Percentiles rank a stretch among this genome's conserved stretches.
Conservation (phyloP, 129 eudicot species). For the Helianthus tuberosus region DNA sequence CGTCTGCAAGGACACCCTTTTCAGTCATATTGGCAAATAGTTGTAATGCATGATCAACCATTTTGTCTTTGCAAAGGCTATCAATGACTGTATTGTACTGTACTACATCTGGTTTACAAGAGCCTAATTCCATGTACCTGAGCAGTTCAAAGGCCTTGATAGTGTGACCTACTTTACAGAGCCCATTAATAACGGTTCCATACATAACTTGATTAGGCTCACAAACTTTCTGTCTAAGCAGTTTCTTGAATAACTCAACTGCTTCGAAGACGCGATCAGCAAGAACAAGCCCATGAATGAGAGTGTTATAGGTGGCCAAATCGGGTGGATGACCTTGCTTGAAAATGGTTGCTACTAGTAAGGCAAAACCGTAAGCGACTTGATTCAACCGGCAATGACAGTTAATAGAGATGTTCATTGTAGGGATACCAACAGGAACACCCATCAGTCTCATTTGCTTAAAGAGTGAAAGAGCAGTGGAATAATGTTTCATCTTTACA, state of each 20-base stretch:
- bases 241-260: slow-evolving; percentile 32
- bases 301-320: slow-evolving; percentile 34
- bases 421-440: too few species aligned
- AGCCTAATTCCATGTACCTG: too few species aligned
- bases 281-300: slow-evolving; percentile 42
- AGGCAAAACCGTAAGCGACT: slow-evolving; percentile 36
- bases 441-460: too few species aligned
- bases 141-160: too few species aligned
- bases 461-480: too few species aligned
- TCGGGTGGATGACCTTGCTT: slow-evolving; percentile 46
- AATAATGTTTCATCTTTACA: too few species aligned
- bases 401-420: too few species aligned
- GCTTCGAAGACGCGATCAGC: background rate
- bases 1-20: background rate
- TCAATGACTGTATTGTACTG: too few species aligned
- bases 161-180: slow-evolving; percentile 39
- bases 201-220: slow-evolving; percentile 31
- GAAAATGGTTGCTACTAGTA: slow-evolving; percentile 39
- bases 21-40: too few species aligned
- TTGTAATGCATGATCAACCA: slow-evolving; percentile 12
- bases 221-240: slow-evolving; percentile 16
- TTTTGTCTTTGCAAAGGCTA: too few species aligned
- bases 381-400: too few species aligned
- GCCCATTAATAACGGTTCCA: slow-evolving; percentile 39
- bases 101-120: too few species aligned